These are phyloP conservation scores for Lagerstroemia speciosa DNA, from an alignment of 345 rosid species.

Conservation along the genomic window DNA sequence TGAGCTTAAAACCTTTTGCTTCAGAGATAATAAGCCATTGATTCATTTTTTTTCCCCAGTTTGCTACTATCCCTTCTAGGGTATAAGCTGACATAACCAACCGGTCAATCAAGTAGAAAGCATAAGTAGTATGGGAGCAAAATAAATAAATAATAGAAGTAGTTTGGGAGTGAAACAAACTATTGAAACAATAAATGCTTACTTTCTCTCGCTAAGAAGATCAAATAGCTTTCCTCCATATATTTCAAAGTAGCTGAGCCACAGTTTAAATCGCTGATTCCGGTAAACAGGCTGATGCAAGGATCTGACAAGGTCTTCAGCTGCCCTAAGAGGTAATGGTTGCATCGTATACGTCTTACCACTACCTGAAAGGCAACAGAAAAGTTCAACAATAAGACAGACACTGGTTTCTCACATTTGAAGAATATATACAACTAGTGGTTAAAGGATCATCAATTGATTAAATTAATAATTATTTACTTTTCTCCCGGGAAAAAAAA, in stretches of 20 bases:
- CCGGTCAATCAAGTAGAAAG: not conserved
- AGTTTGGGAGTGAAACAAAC: not conserved
- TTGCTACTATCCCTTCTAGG: not conserved
- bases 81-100: not conserved
- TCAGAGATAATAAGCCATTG: not conserved
- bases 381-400: not conserved
- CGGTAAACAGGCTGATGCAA: constrained; percentile 34
- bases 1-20: not conserved
- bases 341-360: constrained; percentile 72
- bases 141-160: not conserved
- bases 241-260: constrained; percentile 60
- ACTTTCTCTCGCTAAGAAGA: constrained; percentile 63
- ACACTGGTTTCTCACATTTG: not conserved
- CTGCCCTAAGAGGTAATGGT: constrained; percentile 59
- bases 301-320: constrained; percentile 43
- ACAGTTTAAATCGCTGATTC: constrained; percentile 47
- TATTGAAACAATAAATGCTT: constrained; percentile 13
- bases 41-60: too few relatives aligned
- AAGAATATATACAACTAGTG: not conserved
- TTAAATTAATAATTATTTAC: too few relatives aligned
- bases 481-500: too few relatives aligned
- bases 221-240: constrained; percentile 66
- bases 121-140: not conserved
- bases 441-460: not conserved
- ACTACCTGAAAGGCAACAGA: constrained; percentile 45